Base-by-base conservation (phyloP, 805 yeast genomes). In the Tanozyma kutaoensis region DNA sequence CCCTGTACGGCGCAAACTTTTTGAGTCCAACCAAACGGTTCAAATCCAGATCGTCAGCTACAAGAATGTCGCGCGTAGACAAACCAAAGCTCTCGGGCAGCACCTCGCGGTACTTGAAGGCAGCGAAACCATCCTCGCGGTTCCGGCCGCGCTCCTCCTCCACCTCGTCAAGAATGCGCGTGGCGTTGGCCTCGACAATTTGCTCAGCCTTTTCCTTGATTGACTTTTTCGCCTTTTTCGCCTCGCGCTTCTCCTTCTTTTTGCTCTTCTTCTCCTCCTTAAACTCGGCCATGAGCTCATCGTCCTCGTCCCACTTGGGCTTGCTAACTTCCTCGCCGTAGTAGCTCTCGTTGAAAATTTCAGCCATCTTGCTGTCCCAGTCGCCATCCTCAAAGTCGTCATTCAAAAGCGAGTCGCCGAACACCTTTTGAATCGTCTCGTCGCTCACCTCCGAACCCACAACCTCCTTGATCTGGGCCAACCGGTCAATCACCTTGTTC, bases 61-160 rank as follows among this genome's bases (percentile, higher is more conserved):
- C 56, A 28, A 91, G 60, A 25, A 91, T 91, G 42, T 91, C 98
- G 35, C 91, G 66, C 0, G 91, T 68, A 0, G 80, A 64, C 26
- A 91, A 62, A 9, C 97, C 97, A 55, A 70, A 91, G 8, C 85
- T 58, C 43, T 91, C 97, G 7, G 98, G 96, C 1, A 95, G 85
- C 4, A 91, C 97, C 41, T 85, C 94, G 42, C 96, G 70, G 48
- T 91, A 91, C 41, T 73, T 75, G 65, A 91, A 88, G 29, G 61
- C 66, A 22, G 71, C 41, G 11, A 66, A 66, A 3, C 59, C 62
- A 5, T 40, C 40, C 4, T 50, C 63, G 7, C 59, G 51, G 16
- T 58, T 55, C 1, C 72, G 58, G 34, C 85, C 74, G 27, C 81
- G 70, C 37, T 64, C 70, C 27, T 55, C 58, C 36, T 72, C 78